Evolutionary conservation across 345 rosid genomes (phyloP), one percentile per base, ranked within the genome.

Genomic region (Dimocarpus longan): DNA sequence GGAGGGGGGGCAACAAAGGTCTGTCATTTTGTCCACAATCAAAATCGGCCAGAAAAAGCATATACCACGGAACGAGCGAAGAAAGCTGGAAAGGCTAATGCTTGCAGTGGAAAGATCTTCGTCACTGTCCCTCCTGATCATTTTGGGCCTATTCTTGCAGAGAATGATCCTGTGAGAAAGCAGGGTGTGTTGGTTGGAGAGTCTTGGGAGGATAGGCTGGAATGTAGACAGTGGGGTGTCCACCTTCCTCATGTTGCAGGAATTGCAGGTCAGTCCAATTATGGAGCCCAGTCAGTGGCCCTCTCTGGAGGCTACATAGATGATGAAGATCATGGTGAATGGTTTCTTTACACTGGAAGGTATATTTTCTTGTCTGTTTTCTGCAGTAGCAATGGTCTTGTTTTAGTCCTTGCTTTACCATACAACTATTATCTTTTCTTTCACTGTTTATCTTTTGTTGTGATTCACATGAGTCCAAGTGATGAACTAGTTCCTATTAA

Each of bases 311-410:
- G 98, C 1, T 94, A 94, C 72, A 24, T 75, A 40, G 96, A 94
- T 43, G 98, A 94, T 18, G 93, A 93, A 71, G 98, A 94, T 40
- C 96, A 93, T 62, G 98, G 98, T 28, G 90, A 90, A 70, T 93
- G 95, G 95, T 91, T 91, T 63, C 89, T 90, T 19, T 90, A 91
- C 79, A 91, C 95, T 10, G 92, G 93, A 37, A 91, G 95, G 95
- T 90, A 60, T 32, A 32, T 66, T 56, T 60, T 60, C 65, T 19
- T 46, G 8, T 57, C 56, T 50, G 56, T 57, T 18, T 57, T 21
- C 63, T 57, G 21, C 24, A 57, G n/a, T 57, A 57, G 63, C 3
- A 8, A 7, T n/a, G 56, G n/a, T 52, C 6, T 52, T 52, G 5
- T 52, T 19, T 59, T 59, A 21, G 5, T 60, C 65, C 10, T 60